phyloP scores from a whole-genome alignment of 805 yeast genomes.

The Hanseniaspora meyeri region DNA sequence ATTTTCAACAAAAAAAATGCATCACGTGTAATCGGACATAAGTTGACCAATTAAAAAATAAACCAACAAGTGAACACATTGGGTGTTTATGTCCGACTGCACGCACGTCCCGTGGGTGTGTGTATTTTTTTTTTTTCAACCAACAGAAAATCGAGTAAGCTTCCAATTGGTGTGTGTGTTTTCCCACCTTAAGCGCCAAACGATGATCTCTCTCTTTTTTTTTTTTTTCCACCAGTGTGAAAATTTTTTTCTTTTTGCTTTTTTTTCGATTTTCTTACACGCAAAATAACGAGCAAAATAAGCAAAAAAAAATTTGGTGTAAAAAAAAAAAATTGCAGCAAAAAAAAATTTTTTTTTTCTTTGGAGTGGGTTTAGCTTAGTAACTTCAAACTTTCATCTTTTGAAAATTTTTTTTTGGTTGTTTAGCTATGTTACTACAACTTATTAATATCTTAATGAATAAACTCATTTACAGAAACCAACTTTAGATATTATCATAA shows the following conservation, averaged over 20 bases:
- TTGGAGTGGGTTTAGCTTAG: background rate
- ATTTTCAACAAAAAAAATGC: too few species aligned
- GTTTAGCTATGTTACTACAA: background rate
- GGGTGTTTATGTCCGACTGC: background rate
- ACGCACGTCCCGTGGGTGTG: background rate
- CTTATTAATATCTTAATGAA: background rate
- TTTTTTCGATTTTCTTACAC: too few species aligned
- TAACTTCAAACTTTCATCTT: background rate
- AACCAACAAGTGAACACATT: too few species aligned
- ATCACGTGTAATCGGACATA: background rate
- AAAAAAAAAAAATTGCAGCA: too few species aligned
- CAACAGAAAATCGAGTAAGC: background rate
- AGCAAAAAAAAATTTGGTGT: too few species aligned
- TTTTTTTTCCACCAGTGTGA: too few species aligned
- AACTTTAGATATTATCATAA: background rate
- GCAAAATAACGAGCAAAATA: too few species aligned
- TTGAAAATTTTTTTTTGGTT: background rate
- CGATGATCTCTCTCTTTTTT: too few species aligned
- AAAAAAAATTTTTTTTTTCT: background rate
- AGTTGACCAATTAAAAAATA: background rate
- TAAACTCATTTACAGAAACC: background rate
- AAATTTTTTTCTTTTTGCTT: too few species aligned
- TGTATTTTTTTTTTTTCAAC: background rate
- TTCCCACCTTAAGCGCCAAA: too few species aligned
- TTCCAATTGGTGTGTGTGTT: too few species aligned